A percentile compares a stretch with the other conserved stretches of the same genome.
Evolutionary conservation across 805 yeast genomes (phyloP).

Genomic region (Candida golubevii): DNA sequence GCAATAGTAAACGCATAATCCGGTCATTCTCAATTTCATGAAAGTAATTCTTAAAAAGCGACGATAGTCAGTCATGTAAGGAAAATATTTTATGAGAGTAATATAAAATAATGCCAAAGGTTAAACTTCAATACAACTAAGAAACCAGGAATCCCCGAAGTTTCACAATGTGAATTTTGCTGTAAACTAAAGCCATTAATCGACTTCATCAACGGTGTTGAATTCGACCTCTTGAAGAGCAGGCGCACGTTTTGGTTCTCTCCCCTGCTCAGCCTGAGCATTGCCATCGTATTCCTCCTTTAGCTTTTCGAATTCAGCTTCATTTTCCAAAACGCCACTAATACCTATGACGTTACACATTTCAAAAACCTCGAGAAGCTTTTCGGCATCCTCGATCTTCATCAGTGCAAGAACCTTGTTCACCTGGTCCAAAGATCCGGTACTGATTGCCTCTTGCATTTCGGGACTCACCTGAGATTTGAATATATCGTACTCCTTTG

Average conservation of each 20-base stretch:
- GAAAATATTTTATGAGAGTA: too few species aligned
- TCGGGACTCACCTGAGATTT: conserved; percentile 46
- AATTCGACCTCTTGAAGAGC: conserved; percentile 1
- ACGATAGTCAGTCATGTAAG: too few species aligned
- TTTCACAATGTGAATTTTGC: too few species aligned
- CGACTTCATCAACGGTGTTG: conserved; percentile 11
- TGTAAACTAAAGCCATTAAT: background rate
- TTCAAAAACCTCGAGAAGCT: conserved; percentile 65
- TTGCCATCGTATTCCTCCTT: conserved; percentile 44
- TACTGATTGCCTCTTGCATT: conserved; percentile 73
- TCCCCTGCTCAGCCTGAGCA: conserved; percentile 11
- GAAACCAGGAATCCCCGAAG: too few species aligned
- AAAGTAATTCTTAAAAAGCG: too few species aligned
- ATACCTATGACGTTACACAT: conserved; percentile 82
- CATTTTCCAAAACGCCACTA: conserved; percentile 70
- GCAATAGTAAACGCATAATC: too few species aligned
- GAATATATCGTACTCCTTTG: conserved; percentile 55
- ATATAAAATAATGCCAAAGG: too few species aligned
- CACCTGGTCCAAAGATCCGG: conserved; percentile 69
- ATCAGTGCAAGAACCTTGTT: conserved; percentile 75
- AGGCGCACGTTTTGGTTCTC: background rate
- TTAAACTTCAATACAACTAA: too few species aligned
- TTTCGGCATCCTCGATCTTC: conserved; percentile 76
- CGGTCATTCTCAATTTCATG: too few species aligned
- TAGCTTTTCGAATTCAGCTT: conserved; percentile 56